Conservation (phyloP, 2,329 filamentous ascomycete species). For the Fusarium sp. region DNA sequence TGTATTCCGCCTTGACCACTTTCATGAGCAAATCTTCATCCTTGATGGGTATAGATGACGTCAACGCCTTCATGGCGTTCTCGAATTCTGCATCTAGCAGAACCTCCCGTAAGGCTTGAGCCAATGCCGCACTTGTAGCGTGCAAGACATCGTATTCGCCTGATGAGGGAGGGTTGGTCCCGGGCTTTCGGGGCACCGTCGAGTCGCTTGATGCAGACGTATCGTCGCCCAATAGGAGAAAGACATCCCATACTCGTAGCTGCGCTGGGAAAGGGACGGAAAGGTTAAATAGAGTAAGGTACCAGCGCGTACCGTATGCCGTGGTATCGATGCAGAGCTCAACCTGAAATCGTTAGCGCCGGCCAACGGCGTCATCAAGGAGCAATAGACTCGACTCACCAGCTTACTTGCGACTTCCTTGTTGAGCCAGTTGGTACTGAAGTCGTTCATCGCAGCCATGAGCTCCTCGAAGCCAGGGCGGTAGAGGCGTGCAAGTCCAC, state of each 20-base stretch:
- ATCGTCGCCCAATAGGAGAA: conserved; percentile 82
- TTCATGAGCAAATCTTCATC: conserved; percentile 95
- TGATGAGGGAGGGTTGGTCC: conserved; percentile 33
- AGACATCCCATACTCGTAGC: conserved; percentile 96
- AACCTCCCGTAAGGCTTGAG: conserved; percentile 90
- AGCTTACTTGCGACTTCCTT: conserved; percentile 85
- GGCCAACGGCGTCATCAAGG: background rate
- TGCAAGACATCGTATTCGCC: conserved; percentile 86
- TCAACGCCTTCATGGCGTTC: conserved; percentile 96
- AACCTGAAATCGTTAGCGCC: conserved; percentile 59
- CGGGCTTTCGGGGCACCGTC: conserved; percentile 26
- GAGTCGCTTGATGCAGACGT: conserved; percentile 19
- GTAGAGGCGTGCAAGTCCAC: conserved; percentile 88
- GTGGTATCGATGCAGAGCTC: conserved; percentile 86
- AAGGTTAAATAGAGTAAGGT: conserved; percentile 96
- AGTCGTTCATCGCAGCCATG: conserved; percentile 86
- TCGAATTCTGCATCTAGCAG: conserved; percentile 95
- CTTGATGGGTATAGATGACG: conserved; percentile 92
- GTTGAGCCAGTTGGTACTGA: conserved; percentile 86
- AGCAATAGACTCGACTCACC: conserved; percentile 68
- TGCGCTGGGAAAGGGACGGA: conserved; percentile 95
- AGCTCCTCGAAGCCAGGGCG: conserved; percentile 85
- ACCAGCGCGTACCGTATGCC: conserved; percentile 97
- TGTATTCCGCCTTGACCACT: conserved; percentile 90
- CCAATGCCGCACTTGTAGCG: conserved; percentile 88